Evolutionary conservation across 1,284 basidiomycete species (phyloP).

Genomic region (Microbotryum violaceum): DNA sequence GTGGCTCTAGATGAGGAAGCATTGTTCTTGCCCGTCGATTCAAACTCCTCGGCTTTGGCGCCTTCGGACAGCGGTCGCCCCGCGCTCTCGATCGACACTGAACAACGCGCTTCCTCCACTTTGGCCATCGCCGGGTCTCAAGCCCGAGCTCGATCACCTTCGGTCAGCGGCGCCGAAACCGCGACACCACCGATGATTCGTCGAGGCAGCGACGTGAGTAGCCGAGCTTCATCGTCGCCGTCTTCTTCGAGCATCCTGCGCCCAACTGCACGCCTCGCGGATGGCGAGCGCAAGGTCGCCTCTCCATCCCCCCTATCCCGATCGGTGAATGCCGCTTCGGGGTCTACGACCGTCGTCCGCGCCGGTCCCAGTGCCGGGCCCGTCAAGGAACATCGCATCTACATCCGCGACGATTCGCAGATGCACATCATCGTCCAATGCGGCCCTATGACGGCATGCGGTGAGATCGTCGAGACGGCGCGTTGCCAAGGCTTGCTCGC

Average conservation of each 20-base stretch:
- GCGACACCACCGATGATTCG: neutral
- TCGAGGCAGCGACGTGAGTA: neutral
- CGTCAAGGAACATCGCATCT: conserved; percentile 13
- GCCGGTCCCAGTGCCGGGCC: neutral
- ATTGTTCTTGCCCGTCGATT: too few relatives aligned
- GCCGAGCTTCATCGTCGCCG: neutral
- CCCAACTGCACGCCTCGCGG: too few relatives aligned
- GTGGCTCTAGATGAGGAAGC: too few relatives aligned
- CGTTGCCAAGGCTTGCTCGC: conserved; percentile 14
- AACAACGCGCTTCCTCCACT: too few relatives aligned
- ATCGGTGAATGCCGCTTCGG: neutral
- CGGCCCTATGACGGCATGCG: conserved; percentile 5
- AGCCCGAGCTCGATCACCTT: too few relatives aligned
- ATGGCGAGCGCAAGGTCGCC: too few relatives aligned
- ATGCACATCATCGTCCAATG: conserved; percentile 7
- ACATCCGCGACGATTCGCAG: conserved; percentile 1
- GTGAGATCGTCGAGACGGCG: conserved; percentile 19
- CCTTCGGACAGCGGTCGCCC: too few relatives aligned
- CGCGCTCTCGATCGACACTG: too few relatives aligned
- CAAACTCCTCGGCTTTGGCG: too few relatives aligned
- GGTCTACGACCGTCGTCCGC: neutral
- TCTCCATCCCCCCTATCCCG: neutral
- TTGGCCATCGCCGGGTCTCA: too few relatives aligned
- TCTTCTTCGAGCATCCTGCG: too few relatives aligned
- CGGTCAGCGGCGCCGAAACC: neutral